phyloP scores from a whole-genome alignment of 805 yeast species.

The Lipomyces mesembrius region DNA sequence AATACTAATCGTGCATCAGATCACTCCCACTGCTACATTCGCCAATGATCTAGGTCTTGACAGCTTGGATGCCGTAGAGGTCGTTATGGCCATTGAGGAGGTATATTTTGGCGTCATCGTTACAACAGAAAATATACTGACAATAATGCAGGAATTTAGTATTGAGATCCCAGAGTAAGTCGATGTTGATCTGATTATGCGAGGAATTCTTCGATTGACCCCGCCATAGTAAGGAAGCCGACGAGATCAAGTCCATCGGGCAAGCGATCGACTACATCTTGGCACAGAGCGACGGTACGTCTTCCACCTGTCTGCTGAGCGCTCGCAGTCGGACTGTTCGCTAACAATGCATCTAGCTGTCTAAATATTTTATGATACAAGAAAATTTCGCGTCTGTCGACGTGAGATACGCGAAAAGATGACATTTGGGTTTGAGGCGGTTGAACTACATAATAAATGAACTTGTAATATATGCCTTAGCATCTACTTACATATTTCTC shows the following conservation, averaged over 20 bases:
- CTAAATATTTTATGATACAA: background rate
- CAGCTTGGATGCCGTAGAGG: conserved; percentile 93
- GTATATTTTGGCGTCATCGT: conserved; percentile 40
- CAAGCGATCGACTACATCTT: conserved; percentile 89
- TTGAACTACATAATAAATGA: background rate
- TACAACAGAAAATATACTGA: conserved; percentile 12
- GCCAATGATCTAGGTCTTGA: conserved; percentile 78
- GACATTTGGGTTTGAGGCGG: background rate
- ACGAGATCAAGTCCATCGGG: conserved; percentile 88
- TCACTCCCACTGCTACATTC: conserved; percentile 49
- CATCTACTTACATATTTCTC: background rate
- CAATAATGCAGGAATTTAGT: conserved; percentile 55
- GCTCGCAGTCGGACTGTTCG: background rate
- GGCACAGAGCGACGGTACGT: conserved; percentile 54
- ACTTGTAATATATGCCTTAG: background rate
- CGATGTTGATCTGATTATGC: background rate
- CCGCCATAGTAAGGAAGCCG: conserved; percentile 70
- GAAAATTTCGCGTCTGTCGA: background rate
- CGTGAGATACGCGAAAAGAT: background rate
- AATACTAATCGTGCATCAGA: conserved; percentile 33
- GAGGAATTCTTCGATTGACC: conserved; percentile 25
- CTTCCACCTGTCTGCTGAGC: background rate
- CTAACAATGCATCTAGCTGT: background rate
- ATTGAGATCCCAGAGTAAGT: conserved; percentile 74
- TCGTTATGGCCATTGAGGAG: conserved; percentile 94